Conservation (phyloP, 2,329 filamentous ascomycete species). For the Colletotrichum sp. region DNA sequence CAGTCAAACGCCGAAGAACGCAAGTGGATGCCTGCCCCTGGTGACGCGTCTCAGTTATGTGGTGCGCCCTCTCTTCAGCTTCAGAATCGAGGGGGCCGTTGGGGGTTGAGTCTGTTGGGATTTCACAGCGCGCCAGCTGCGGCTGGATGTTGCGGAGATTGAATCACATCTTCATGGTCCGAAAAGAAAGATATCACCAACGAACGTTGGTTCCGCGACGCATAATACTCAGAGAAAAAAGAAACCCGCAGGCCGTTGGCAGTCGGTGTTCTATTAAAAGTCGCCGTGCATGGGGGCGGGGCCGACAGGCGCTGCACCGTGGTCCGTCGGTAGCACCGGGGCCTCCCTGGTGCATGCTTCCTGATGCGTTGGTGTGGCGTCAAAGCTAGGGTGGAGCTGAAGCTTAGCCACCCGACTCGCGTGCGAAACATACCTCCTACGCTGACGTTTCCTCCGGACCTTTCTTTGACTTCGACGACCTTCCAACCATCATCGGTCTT, state of each 20-base stretch:
- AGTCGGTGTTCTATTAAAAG: constrained; percentile 9
- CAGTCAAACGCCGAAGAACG: neutral
- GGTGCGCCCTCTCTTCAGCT: neutral
- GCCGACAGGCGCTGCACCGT: neutral
- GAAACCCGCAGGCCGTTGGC: neutral
- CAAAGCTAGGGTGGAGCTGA: constrained; percentile 22
- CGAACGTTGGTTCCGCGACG: neutral
- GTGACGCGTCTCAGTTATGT: neutral
- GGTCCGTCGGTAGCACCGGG: neutral
- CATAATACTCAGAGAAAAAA: neutral
- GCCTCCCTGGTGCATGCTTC: constrained; percentile 9
- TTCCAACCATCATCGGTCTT: constrained; percentile 12
- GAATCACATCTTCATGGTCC: neutral
- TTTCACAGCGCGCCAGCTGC: neutral
- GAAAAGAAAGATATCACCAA: neutral
- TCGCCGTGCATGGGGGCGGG: neutral
- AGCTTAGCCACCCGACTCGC: constrained; percentile 23
- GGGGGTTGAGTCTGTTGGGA: neutral
- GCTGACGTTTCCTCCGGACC: constrained; percentile 20
- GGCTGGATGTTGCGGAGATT: neutral
- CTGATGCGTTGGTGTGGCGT: constrained; percentile 22
- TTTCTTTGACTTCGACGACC: constrained; percentile 10
- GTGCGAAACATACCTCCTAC: constrained; percentile 23
- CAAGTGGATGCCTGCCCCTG: neutral
- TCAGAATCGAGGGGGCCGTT: neutral